phyloP scores from a whole-genome alignment of 495 filamentous ascomycete species.

The Aspergillus heteromorphus region DNA sequence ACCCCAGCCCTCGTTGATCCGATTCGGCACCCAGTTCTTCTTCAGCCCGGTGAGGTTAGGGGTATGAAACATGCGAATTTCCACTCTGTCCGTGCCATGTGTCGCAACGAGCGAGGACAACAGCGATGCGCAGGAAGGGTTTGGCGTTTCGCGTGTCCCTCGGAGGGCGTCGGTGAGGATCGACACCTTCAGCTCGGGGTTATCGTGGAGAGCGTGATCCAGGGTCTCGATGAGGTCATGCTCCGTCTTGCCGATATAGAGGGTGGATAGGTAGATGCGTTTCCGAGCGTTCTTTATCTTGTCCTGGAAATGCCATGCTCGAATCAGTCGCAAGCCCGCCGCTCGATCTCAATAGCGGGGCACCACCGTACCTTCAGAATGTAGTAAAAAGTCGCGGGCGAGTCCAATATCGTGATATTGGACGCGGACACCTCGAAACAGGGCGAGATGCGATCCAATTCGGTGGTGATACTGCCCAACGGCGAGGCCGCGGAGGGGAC shows the following conservation, averaged over 20 bases:
- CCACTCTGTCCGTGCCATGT: slow-evolving; percentile 80
- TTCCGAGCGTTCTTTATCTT: slow-evolving; percentile 75
- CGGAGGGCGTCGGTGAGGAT: slow-evolving; percentile 90
- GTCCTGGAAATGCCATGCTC: slow-evolving; percentile 36
- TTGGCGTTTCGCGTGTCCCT: slow-evolving; percentile 84
- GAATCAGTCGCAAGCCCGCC: slow-evolving; percentile 10
- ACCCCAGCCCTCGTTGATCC: slow-evolving; percentile 98
- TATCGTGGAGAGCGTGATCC: slow-evolving; percentile 69
- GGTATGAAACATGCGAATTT: slow-evolving; percentile 96
- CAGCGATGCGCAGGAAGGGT: slow-evolving; percentile 85
- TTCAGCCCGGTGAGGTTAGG: slow-evolving; percentile 86
- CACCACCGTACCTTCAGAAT: slow-evolving; percentile 66
- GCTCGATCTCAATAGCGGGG: slow-evolving; percentile 1
- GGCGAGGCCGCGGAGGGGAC: slow-evolving; percentile 32
- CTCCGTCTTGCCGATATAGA: slow-evolving; percentile 95
- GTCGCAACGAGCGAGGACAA: slow-evolving; percentile 74
- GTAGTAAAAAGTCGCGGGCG: slow-evolving; percentile 79
- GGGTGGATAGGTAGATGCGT: slow-evolving; percentile 84
- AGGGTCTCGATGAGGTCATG: slow-evolving; percentile 80
- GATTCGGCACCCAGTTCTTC: slow-evolving; percentile 75
- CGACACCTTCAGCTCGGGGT: slow-evolving; percentile 75
- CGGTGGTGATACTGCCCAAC: slow-evolving; percentile 57
- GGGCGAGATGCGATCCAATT: slow-evolving; percentile 85
- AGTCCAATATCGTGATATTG: slow-evolving; percentile 72
- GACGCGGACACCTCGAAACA: slow-evolving; percentile 79